Conservation (phyloP, 495 filamentous ascomycete genomes). For the Bathelium albidoporum region DNA sequence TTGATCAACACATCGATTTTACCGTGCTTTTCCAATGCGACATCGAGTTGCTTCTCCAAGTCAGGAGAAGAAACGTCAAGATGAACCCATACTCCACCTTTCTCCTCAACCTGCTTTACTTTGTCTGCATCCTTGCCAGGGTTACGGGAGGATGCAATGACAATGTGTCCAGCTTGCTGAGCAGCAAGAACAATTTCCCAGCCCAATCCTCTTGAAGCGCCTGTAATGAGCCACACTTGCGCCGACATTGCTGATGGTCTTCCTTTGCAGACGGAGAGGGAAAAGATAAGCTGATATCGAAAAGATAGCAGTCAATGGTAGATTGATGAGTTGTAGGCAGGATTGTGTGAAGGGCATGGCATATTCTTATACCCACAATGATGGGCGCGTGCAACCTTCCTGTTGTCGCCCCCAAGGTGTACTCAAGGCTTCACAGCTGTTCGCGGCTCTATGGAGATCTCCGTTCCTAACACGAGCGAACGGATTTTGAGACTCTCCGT, state of each 20-base stretch:
- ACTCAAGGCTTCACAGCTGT: too few relatives aligned
- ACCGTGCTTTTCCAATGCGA: neutral
- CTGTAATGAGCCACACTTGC: constrained; percentile 11
- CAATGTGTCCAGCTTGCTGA: neutral
- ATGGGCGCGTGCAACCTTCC: too few relatives aligned
- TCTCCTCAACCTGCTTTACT: neutral
- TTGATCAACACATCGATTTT: constrained; percentile 8
- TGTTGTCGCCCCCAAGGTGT: too few relatives aligned
- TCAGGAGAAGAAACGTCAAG: constrained; percentile 1
- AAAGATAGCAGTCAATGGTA: neutral
- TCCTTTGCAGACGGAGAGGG: neutral
- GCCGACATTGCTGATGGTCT: neutral
- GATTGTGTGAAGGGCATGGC: neutral
- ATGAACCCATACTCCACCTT: neutral
- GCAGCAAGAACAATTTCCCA: neutral
- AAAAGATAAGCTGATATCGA: neutral
- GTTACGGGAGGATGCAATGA: neutral
- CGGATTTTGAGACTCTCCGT: too few relatives aligned
- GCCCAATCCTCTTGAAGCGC: constrained; percentile 7
- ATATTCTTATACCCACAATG: neutral
- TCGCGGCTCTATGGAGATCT: too few relatives aligned
- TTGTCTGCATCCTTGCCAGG: neutral
- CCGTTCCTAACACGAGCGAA: too few relatives aligned
- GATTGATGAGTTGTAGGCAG: too few relatives aligned
- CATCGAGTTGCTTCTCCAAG: constrained; percentile 6